Percentiles rank a stretch among this genome's conserved stretches.
Conservation (phyloP, 108 stramenopile species). For the Conticribra guillardii region DNA sequence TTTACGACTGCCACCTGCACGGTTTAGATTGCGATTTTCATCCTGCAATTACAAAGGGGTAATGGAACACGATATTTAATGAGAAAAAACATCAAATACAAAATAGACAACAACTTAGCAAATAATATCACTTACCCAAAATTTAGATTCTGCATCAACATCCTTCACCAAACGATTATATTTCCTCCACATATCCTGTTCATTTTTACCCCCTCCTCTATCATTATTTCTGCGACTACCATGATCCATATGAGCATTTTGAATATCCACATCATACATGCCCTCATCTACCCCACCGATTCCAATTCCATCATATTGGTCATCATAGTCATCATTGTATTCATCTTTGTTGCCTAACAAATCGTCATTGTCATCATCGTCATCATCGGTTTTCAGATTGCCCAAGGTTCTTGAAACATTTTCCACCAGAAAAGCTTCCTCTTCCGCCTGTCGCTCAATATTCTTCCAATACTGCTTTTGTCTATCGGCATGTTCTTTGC, state of each 20-base stretch:
- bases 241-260: constrained; percentile 49
- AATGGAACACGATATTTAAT: neutral
- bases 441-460: constrained; percentile 53
- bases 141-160: constrained; percentile 65
- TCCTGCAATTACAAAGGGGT: too few species aligned
- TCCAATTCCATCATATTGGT: constrained; percentile 82
- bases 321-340: constrained; percentile 89
- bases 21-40: constrained; percentile 39
- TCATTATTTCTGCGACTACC: constrained; percentile 28
- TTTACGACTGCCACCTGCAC: constrained; percentile 13
- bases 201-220: constrained; percentile 35
- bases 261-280: constrained; percentile 68
- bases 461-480: constrained; percentile 60
- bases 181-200: constrained; percentile 52
- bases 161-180: constrained; percentile 74
- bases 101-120: neutral
- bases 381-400: constrained; percentile 12
- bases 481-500: constrained; percentile 57
- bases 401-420: constrained; percentile 39
- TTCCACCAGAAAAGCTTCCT: constrained; percentile 60
- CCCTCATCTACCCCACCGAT: constrained; percentile 48
- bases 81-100: neutral
- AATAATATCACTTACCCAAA: constrained; percentile 54
- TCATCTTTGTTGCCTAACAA: constrained; percentile 36
- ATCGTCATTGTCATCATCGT: constrained; percentile 11